Percentiles rank a stretch among this genome's conserved stretches.
These are phyloP conservation scores for Begonia masoniana DNA, from an alignment of 306 rosid genomes.

Conservation along the genomic window DNA sequence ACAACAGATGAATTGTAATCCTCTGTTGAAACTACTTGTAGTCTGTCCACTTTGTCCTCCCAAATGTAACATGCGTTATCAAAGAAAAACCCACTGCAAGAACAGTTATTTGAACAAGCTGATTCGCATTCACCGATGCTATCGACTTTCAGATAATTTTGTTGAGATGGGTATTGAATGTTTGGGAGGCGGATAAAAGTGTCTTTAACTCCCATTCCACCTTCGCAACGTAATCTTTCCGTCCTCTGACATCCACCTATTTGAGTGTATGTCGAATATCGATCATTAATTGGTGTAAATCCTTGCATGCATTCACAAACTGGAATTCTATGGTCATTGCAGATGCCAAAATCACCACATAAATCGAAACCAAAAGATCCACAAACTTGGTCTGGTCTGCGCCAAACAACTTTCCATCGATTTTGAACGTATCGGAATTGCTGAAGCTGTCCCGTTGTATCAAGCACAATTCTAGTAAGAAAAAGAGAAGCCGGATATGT, in stretches of 20 bases:
- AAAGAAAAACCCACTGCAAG: slow-evolving; percentile 15
- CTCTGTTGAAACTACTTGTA: neutral
- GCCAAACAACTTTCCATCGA: slow-evolving; percentile 1
- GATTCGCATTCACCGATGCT: slow-evolving; percentile 6
- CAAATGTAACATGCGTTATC: slow-evolving; percentile 10
- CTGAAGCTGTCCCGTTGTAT: slow-evolving; percentile 15
- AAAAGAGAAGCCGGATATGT: neutral
- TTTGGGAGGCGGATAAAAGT: neutral
- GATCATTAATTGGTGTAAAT: slow-evolving; percentile 3
- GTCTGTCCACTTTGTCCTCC: neutral
- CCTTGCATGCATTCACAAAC: slow-evolving; percentile 15
- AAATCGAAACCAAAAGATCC: slow-evolving; percentile 3
- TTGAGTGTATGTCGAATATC: slow-evolving; percentile 3
- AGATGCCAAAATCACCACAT: slow-evolving; percentile 16
- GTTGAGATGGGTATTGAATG: slow-evolving; percentile 1
- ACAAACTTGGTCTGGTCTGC: slow-evolving; percentile 4
- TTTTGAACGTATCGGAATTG: slow-evolving; percentile 7
- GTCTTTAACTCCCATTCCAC: slow-evolving; percentile 1
- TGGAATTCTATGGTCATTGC: slow-evolving; percentile 4
- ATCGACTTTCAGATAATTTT: neutral
- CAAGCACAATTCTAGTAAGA: slow-evolving; percentile 11
- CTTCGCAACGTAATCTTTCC: slow-evolving; percentile 2
- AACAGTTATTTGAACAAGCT: slow-evolving; percentile 15
- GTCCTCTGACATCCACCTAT: slow-evolving; percentile 14
- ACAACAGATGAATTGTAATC: neutral